These are phyloP conservation scores for Hirsutella minnesotensis DNA, from an alignment of 2,329 filamentous ascomycete genomes.

Conservation along the genomic window DNA sequence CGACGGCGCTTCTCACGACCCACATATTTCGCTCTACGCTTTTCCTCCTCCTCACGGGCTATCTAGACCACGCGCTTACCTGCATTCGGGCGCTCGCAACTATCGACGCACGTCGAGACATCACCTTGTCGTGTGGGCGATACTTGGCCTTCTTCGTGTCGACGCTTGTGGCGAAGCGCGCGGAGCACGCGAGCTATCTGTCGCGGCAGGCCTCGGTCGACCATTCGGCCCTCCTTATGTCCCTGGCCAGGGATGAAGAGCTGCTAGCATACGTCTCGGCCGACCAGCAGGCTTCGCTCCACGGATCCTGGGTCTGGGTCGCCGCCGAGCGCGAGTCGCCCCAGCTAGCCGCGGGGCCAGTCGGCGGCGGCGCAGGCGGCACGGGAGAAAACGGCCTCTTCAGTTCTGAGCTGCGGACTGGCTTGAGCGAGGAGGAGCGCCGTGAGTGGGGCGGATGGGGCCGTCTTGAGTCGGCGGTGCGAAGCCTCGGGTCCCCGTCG, in stretches of 20 bases:
- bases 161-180: constrained; percentile 44
- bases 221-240: constrained; percentile 18
- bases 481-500: constrained; percentile 17
- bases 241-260: constrained; percentile 59
- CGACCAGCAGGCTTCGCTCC: constrained; percentile 70
- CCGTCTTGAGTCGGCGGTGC: constrained; percentile 44
- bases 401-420: constrained; percentile 35
- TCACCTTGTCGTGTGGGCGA: constrained; percentile 69
- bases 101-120: constrained; percentile 58
- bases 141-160: constrained; percentile 74
- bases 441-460: constrained; percentile 75
- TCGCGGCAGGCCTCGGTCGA: constrained; percentile 19
- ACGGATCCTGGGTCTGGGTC: constrained; percentile 76
- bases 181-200: constrained; percentile 30
- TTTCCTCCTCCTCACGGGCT: constrained; percentile 63
- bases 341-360: constrained; percentile 8
- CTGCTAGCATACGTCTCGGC: constrained; percentile 76
- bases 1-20: constrained; percentile 63
- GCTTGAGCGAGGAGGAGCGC: constrained; percentile 43
- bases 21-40: constrained; percentile 84
- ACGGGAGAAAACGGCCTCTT: constrained; percentile 25
- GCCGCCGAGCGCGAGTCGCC: constrained; percentile 38
- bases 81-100: constrained; percentile 61
- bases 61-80: constrained; percentile 59
- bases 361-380: constrained; percentile 6